Conservation (phyloP, 768 basidiomycete genomes). For the Guyanaporus albipodus region DNA sequence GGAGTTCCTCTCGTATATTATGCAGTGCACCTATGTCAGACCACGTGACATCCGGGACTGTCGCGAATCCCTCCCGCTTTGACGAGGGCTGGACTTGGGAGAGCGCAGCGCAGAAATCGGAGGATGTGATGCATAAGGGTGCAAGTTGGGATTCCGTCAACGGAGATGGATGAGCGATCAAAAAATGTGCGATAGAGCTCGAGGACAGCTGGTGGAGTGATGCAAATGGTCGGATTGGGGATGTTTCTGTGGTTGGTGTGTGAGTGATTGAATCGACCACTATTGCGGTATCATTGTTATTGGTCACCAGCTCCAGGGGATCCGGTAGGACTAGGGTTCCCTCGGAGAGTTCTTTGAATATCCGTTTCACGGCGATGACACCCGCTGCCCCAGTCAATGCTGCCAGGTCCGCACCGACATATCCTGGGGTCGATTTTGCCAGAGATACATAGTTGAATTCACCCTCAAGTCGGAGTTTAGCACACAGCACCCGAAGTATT, state of each 20-base stretch:
- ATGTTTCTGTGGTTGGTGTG: constrained; percentile 18
- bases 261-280: constrained; percentile 30
- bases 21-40: constrained; percentile 91
- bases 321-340: constrained; percentile 57
- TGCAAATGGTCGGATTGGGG: constrained; percentile 30
- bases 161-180: constrained; percentile 80
- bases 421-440: constrained; percentile 94
- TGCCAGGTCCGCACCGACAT: constrained; percentile 92
- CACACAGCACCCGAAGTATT: constrained; percentile 81
- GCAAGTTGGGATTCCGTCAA: constrained; percentile 74
- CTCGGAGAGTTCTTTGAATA: constrained; percentile 77
- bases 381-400: constrained; percentile 92
- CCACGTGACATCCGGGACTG: constrained; percentile 95
- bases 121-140: constrained; percentile 73
- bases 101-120: constrained; percentile 81
- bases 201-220: constrained; percentile 41
- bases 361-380: constrained; percentile 93
- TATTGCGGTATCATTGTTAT: constrained; percentile 35
- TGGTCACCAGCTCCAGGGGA: constrained; percentile 12
- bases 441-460: constrained; percentile 83
- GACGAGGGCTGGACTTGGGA: constrained; percentile 91
- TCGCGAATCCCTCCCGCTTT: constrained; percentile 96
- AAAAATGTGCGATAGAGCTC: constrained; percentile 84
- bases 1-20: constrained; percentile 80
- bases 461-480: constrained; percentile 79